Evolutionary conservation across 768 basidiomycete genomes (phyloP).

Genomic region (Royoungia palumana): DNA sequence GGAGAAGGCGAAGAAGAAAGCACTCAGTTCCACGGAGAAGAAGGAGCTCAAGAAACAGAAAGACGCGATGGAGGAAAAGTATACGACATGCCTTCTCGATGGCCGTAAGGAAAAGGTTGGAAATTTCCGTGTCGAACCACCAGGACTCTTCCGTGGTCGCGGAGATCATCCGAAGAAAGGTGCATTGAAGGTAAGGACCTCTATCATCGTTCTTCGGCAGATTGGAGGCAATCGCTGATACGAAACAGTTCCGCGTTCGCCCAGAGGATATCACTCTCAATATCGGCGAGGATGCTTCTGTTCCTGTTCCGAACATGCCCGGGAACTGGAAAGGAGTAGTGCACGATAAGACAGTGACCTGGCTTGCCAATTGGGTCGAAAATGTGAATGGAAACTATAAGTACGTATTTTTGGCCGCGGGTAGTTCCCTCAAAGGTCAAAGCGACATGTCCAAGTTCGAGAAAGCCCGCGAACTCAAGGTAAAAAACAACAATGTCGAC

Average conservation of each 20-base stretch:
- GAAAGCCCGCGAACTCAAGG: slow-evolving; percentile 95
- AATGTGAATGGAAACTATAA: slow-evolving; percentile 95
- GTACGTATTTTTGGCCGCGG: slow-evolving; percentile 98
- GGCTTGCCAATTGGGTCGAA: slow-evolving; percentile 99
- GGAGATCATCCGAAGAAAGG: slow-evolving; percentile 99
- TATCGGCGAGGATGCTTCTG: slow-evolving; percentile 70
- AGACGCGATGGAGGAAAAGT: slow-evolving; percentile 81
- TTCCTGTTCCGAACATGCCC: slow-evolving; percentile 87
- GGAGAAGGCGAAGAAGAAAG: slow-evolving; percentile 92
- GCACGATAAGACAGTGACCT: slow-evolving; percentile 96
- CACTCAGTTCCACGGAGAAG: slow-evolving; percentile 81
- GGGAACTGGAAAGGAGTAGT: slow-evolving; percentile 87
- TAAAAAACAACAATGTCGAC: slow-evolving; percentile 27
- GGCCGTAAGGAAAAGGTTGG: slow-evolving; percentile 98
- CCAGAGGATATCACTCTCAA: slow-evolving; percentile 97
- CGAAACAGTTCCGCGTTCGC: slow-evolving; percentile 68
- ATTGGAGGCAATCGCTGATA: slow-evolving; percentile 6
- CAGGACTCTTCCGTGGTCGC: slow-evolving; percentile 96
- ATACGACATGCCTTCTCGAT: slow-evolving; percentile 83
- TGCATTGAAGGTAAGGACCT: slow-evolving; percentile 70
- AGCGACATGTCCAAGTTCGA: slow-evolving; percentile 98
- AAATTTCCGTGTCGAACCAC: slow-evolving; percentile 97
- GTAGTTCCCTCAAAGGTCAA: slow-evolving; percentile 95
- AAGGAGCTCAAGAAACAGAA: slow-evolving; percentile 84
- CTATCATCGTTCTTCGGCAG: background rate